phyloP scores from a whole-genome alignment of 169 alveolate genomes.

The Plasmodium knowlesi region DNA sequence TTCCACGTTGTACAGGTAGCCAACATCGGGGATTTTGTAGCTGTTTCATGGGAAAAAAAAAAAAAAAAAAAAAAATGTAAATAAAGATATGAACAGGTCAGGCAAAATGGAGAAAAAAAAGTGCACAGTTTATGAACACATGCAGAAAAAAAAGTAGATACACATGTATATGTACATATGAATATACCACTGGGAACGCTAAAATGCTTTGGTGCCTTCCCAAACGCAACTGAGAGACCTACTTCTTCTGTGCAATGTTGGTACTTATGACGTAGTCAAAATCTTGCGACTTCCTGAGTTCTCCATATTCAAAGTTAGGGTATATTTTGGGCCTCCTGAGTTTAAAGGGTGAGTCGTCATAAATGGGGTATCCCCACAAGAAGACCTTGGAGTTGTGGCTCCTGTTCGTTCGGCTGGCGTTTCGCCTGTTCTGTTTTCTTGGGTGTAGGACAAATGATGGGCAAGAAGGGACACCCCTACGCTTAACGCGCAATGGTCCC shows the following conservation, averaged over 20 bases:
- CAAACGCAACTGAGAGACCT: neutral
- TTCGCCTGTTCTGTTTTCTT: neutral
- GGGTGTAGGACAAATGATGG: neutral
- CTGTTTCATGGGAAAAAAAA: constrained; percentile 12
- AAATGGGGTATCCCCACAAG: constrained; percentile 80
- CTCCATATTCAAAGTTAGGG: constrained; percentile 78
- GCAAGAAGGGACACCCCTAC: neutral
- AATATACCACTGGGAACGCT: neutral
- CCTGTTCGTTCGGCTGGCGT: neutral
- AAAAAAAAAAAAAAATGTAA: neutral
- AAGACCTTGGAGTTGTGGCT: neutral
- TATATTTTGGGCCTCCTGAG: constrained; percentile 72
- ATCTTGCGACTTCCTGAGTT: constrained; percentile 66
- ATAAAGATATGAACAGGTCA: too few species aligned
- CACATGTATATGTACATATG: neutral
- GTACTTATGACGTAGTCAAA: constrained; percentile 77
- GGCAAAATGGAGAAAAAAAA: too few species aligned
- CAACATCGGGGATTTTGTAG: constrained; percentile 52
- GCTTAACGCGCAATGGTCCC: neutral
- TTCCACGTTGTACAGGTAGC: constrained; percentile 51
- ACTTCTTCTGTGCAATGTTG: constrained; percentile 71
- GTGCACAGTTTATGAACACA: too few species aligned
- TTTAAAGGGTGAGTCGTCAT: constrained; percentile 77
- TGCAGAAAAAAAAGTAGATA: neutral
- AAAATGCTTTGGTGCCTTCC: neutral